Conservation (phyloP, 768 basidiomycete species). For the Auricularia sp. region DNA sequence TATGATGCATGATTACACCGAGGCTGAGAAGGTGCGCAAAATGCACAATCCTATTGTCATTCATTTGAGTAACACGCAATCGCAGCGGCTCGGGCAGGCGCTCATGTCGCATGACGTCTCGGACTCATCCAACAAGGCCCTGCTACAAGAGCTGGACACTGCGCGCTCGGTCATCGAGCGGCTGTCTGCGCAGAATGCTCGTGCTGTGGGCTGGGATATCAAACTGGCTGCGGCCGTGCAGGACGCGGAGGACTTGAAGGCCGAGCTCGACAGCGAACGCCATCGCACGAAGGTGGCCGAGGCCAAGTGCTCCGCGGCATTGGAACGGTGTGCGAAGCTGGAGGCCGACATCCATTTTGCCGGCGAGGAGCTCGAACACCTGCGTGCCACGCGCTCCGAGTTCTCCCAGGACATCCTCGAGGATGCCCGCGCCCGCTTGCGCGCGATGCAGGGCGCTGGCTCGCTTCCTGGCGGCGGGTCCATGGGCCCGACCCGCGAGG, state of each 20-base stretch:
- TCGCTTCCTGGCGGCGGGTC: conserved; percentile 12
- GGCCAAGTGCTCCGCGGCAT: conserved; percentile 40
- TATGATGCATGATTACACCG: conserved; percentile 45
- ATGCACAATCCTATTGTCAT: no score
- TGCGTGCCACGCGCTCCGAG: conserved; percentile 48
- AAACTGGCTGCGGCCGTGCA: conserved; percentile 53
- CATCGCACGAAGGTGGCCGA: conserved; percentile 63
- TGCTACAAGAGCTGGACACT: conserved; percentile 66
- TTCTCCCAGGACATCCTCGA: conserved; percentile 56
- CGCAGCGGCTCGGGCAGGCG: conserved; percentile 68
- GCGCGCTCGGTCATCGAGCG: conserved; percentile 56
- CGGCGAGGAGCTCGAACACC: conserved; percentile 51
- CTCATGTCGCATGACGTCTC: conserved; percentile 72
- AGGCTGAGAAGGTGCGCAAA: conserved; percentile 44
- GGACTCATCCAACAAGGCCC: conserved; percentile 66
- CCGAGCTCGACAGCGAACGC: conserved; percentile 65
- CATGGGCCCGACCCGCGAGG: conserved; percentile 24
- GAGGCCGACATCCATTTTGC: conserved; percentile 56
- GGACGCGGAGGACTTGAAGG: conserved; percentile 66
- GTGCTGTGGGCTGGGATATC: conserved; percentile 60
- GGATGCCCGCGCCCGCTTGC: conserved; percentile 54
- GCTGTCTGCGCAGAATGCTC: conserved; percentile 57
- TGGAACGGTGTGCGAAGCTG: conserved; percentile 43
- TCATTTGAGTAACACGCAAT: neutral
- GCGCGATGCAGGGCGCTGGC: conserved; percentile 50